Evolutionary conservation across 1,284 basidiomycete species (phyloP).

Genomic region (Limonomyces culmigenus): DNA sequence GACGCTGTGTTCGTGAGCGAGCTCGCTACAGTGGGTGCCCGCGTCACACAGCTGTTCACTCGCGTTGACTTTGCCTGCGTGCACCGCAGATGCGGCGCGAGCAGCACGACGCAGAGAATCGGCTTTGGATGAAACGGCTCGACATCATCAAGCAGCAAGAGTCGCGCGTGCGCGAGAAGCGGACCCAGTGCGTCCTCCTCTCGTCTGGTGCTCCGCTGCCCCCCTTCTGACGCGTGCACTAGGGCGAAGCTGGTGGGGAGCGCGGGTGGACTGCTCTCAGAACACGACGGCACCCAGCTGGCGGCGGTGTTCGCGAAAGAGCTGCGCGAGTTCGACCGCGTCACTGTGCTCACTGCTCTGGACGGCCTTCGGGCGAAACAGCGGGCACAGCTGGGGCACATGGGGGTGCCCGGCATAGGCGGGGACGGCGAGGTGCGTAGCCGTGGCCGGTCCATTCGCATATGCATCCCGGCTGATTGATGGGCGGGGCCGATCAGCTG

Average conservation of each 20-base stretch:
- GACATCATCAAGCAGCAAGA: slow-evolving; percentile 44
- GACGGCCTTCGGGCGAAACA: slow-evolving; percentile 54
- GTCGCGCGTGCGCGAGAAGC: slow-evolving; percentile 48
- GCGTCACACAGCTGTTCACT: not conserved
- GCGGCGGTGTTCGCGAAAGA: slow-evolving; percentile 44
- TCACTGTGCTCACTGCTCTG: slow-evolving; percentile 53
- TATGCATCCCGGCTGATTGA: no score
- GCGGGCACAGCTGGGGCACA: slow-evolving; percentile 38
- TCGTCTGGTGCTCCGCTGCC: not conserved
- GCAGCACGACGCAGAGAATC: slow-evolving; percentile 46
- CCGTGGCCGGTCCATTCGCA: no score
- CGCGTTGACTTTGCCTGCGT: not conserved
- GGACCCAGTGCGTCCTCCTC: slow-evolving; percentile 9
- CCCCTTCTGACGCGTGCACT: slow-evolving; percentile 31
- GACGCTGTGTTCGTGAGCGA: slow-evolving; percentile 28
- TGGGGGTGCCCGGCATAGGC: slow-evolving; percentile 33
- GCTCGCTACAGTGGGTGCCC: slow-evolving; percentile 30
- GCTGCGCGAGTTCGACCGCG: slow-evolving; percentile 42
- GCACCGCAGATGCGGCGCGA: slow-evolving; percentile 35
- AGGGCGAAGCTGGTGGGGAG: slow-evolving; percentile 4
- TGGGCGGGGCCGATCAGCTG: no score
- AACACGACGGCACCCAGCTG: slow-evolving; percentile 13
- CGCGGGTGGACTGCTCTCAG: slow-evolving; percentile 5
- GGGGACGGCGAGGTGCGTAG: not conserved
- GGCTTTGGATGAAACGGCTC: slow-evolving; percentile 44